Base-by-base conservation (phyloP, 2,329 filamentous ascomycete genomes). In the Juglanconis sp. region DNA sequence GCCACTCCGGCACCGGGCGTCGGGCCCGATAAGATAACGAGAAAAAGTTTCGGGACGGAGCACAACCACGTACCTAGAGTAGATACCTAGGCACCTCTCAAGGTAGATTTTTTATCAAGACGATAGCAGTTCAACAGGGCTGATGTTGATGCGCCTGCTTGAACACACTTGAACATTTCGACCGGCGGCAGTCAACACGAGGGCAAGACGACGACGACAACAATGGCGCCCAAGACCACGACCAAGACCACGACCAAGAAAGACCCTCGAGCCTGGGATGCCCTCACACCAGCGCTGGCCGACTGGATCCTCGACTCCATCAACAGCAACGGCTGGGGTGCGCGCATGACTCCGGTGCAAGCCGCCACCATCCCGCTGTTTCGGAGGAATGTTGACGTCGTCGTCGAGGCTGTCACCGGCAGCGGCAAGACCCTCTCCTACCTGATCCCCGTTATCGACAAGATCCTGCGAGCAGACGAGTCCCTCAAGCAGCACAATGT, bases 331-430 rank as follows among this genome's bases (percentile, higher is more conserved):
- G 91, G 92, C 63, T 96, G 96, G 61, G 61, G 60, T 74, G 79
- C 82, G 64, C 88, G 89, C 72, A 93, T 95, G 82, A 97, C 93
- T 3, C 94, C 94, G 1, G 93, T 97, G n/a, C 94, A 98, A 76
- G 91, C 93, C 49, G 94, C 92, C 61, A 89, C 91, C 4, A 89
- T 97, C 66, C 92, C 92, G 11, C 84, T 96, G 55, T 95, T 96
- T 71, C 87, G 93, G 76, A 88, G 87, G 55, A 90, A 96, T 72
- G 96, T 96, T 70, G 92, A 96, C 74, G 91, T 96, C 4, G 92
- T 96, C 1, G 92, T 96, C 5, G 92, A 96, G 78, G 86, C 92
- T 36, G 92, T 96, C 4, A 96, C 92, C 2, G 92, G 93, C 11
- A 95, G 90, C 73, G 92, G 92, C 62, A 96, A 97, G 76, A 96